Percentiles rank a stretch among this genome's conserved stretches.
These are phyloP conservation scores for Aspergillus saccharolyticus DNA, from an alignment of 495 filamentous ascomycete genomes.

Conservation along the genomic window DNA sequence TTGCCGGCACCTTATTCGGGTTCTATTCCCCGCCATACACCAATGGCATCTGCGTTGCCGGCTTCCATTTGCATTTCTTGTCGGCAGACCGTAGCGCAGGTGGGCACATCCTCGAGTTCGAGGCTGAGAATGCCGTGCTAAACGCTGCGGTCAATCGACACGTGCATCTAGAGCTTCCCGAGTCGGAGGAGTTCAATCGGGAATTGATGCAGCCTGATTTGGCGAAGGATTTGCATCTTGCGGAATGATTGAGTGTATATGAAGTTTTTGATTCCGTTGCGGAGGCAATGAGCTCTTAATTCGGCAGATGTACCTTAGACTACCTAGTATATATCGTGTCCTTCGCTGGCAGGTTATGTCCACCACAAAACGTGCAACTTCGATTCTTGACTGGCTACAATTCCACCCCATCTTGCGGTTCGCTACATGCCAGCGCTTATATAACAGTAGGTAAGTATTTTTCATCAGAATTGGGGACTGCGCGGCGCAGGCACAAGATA, in stretches of 20 bases:
- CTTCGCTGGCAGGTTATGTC: no score
- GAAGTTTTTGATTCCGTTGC: no score
- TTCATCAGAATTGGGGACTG: no score
- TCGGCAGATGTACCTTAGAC: no score
- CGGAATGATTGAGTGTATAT: background rate
- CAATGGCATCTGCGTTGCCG: conserved; percentile 45
- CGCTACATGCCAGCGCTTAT: no score
- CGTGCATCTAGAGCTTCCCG: conserved; percentile 37
- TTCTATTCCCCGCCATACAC: conserved; percentile 44
- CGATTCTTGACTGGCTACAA: no score
- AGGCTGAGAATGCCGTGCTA: conserved; percentile 34
- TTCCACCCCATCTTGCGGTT: no score
- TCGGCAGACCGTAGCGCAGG: conserved; percentile 35
- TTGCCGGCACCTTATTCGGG: conserved; percentile 43
- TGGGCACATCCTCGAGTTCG: conserved; percentile 46
- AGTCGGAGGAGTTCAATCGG: conserved; percentile 33
- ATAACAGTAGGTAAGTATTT: no score
- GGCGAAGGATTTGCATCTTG: conserved; percentile 17
- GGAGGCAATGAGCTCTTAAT: no score
- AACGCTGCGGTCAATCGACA: conserved; percentile 25
- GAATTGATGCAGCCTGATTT: background rate
- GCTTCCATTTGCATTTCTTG: conserved; percentile 51
- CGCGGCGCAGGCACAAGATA: no score
- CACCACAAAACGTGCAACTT: no score
- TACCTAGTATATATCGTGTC: no score